Evolutionary conservation across 129 eudicot species (phyloP).

Genomic region (Flaveria trinervia): DNA sequence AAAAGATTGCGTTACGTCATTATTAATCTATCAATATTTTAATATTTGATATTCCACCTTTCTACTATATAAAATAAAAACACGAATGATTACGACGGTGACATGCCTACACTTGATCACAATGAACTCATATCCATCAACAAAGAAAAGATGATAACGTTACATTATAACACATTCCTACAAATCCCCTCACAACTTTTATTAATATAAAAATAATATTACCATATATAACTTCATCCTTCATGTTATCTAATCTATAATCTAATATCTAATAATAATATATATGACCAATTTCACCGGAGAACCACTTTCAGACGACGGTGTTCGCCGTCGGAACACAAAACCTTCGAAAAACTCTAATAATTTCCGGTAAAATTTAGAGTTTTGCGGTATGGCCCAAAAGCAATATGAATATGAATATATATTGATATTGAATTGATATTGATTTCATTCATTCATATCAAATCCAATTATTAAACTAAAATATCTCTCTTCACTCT

Average conservation of each 20-base stretch:
- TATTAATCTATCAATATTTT: no score
- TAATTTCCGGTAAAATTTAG: conserved; percentile 27
- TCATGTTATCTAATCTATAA: no score
- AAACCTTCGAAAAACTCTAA: conserved; percentile 7
- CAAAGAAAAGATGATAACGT: no score
- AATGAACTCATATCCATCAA: background rate
- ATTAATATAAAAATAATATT: no score
- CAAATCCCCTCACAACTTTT: no score
- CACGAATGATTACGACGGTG: conserved; percentile 1
- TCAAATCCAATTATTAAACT: conserved; percentile 37
- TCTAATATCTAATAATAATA: no score
- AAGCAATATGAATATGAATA: conserved; percentile 13
- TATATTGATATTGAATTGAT: no score
- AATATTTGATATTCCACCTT: background rate
- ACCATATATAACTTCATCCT: no score
- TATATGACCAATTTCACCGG: no score
- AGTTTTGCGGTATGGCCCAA: conserved; percentile 40
- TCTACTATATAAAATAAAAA: background rate
- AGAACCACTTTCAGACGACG: background rate
- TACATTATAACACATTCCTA: no score
- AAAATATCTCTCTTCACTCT: conserved; percentile 36
- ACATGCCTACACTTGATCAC: conserved; percentile 8
- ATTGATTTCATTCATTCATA: no score
- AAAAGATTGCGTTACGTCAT: no score
- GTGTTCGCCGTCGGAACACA: background rate